Percentiles rank a stretch among this genome's conserved stretches.
phyloP scores from a whole-genome alignment of 1,139 yeast species.

The Debaryomyces psychrophilus region DNA sequence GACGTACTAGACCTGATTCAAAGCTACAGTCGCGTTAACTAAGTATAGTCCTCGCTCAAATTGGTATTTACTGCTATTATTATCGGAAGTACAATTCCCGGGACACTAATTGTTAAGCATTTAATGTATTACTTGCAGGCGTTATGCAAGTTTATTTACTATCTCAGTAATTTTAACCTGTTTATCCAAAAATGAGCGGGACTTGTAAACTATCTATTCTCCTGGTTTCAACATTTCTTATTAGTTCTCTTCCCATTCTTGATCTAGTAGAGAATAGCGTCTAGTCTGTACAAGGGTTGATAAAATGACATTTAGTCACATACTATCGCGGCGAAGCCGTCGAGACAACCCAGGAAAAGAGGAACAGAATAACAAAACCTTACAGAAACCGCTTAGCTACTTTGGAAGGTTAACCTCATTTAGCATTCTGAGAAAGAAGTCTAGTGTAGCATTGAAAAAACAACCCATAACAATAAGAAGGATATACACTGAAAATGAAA shows the following conservation, averaged over 20 bases:
- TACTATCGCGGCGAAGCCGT: slow-evolving; percentile 3
- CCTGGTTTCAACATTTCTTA: background rate
- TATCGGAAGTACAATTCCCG: background rate
- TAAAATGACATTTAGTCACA: background rate
- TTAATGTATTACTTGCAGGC: slow-evolving; percentile 5
- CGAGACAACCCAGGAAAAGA: background rate
- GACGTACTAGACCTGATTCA: background rate
- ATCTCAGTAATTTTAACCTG: slow-evolving; percentile 1
- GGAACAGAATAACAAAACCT: background rate
- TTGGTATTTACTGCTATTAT: background rate
- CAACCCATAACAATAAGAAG: slow-evolving; percentile 1
- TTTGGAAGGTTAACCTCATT: background rate
- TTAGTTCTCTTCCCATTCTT: background rate
- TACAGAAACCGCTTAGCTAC: background rate
- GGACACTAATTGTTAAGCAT: background rate
- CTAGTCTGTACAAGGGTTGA: background rate
- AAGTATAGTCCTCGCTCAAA: background rate
- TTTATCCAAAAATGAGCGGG: background rate
- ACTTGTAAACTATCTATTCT: background rate
- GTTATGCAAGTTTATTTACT: background rate
- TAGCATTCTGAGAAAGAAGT: background rate
- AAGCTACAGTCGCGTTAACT: background rate
- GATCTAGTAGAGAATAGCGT: background rate
- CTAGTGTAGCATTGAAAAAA: background rate
- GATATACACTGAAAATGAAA: background rate